Evolutionary conservation across 768 basidiomycete genomes (phyloP).

Genomic region (Termitomyces sp.): DNA sequence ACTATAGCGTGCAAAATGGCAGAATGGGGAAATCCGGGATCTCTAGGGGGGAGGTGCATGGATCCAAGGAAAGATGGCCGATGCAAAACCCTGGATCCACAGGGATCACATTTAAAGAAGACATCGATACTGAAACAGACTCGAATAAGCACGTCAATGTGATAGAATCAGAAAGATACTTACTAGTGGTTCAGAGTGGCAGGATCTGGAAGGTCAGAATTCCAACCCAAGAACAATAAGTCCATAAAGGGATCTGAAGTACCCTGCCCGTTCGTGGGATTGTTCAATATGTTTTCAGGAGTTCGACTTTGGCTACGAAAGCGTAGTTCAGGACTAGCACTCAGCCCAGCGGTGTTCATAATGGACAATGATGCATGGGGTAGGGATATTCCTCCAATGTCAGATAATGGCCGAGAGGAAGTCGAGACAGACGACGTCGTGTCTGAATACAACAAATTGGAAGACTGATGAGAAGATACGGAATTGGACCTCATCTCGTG

Average conservation of each 20-base stretch:
- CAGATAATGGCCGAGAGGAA: constrained; percentile 22
- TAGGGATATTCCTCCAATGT: constrained; percentile 39
- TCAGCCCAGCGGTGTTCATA: constrained; percentile 37
- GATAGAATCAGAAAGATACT: constrained; percentile 26
- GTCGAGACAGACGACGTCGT: constrained; percentile 18
- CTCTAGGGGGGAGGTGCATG: constrained; percentile 76
- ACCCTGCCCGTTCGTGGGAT: constrained; percentile 27
- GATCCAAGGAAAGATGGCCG: constrained; percentile 77
- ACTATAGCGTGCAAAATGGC: constrained; percentile 91
- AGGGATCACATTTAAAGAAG: constrained; percentile 89
- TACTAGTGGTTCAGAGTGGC: constrained; percentile 74
- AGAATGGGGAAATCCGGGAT: constrained; percentile 84
- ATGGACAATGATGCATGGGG: constrained; percentile 45
- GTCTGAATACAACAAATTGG: constrained; percentile 17
- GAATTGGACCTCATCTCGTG: constrained; percentile 40
- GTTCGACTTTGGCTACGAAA: constrained; percentile 48
- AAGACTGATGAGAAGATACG: constrained; percentile 34
- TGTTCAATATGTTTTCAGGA: constrained; percentile 41
- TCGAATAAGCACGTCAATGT: constrained; percentile 7
- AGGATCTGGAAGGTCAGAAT: constrained; percentile 81
- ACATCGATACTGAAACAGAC: constrained; percentile 62
- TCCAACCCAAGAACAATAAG: constrained; percentile 77
- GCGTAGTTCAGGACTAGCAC: constrained; percentile 34
- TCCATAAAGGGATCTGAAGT: constrained; percentile 56
- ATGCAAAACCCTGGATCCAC: constrained; percentile 82